Evolutionary conservation across 352 stramenopile genomes (phyloP), one percentile per base, ranked within the genome.

Genomic region (Pythium volutum): DNA sequence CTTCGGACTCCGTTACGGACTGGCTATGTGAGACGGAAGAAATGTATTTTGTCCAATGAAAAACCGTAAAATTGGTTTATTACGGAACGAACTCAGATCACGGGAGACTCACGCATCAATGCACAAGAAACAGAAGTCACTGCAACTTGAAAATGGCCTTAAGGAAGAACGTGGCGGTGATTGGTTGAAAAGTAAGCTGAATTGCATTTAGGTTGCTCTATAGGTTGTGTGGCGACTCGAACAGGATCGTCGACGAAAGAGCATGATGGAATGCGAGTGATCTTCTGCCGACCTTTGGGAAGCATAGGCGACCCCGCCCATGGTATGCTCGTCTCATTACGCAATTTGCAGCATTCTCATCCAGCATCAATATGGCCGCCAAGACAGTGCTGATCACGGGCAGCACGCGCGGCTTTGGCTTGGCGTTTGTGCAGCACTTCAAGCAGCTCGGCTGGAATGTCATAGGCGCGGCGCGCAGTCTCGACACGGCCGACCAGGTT

Each of bases 321-420:
- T 45, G n/a, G n/a, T n/a, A n/a, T n/a, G n/a, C 18, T 22, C 38
- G 38, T 38, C 7, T 38, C 33, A 12, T 38, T 12, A 38, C 33
- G 12, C 33, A 38, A 38, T 38, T 38, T 12, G 12, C 12, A 7
- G 33, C 33, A 38, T 38, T 38, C 7, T 7, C 7, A 38, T 12
- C 33, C n/a, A n/a, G 12, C 33, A 38, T 7, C 7, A 7, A 38
- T 14, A 56, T 56, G 50, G 50, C 50, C 12, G 23, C 53, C 39
- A 83, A 83, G 54, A 81, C 71, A 10, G 73, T 87, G 23, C 63
- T 85, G 22, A 71, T 84, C 68, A 85, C 76, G 3, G 78, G 75
- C 27, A 62, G 50, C 45, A 81, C 51, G 2, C 75, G 76, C 12
- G 76, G 76, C 45, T 70, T 88, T 60, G 78, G 78, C 6, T 59